Conservation (phyloP, 768 basidiomycete species). For the Mycena crocata region DNA sequence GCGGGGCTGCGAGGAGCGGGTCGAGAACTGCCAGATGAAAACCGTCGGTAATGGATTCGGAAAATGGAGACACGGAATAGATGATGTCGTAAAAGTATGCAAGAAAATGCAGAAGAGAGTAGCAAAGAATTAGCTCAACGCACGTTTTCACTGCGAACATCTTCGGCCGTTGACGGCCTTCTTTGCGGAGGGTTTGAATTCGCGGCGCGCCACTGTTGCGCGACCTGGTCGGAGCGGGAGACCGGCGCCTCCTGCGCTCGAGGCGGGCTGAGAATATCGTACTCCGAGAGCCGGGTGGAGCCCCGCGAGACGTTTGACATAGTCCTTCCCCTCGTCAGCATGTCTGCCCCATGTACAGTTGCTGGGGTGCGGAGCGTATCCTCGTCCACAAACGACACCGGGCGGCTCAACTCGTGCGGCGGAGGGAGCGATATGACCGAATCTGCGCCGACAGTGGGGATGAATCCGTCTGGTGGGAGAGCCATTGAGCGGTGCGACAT, state of each 20-base stretch:
- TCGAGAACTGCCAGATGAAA: constrained; percentile 14
- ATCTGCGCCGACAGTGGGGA: constrained; percentile 54
- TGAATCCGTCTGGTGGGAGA: constrained; percentile 61
- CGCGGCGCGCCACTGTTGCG: constrained; percentile 47
- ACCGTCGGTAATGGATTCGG: neutral
- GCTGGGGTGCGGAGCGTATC: constrained; percentile 20
- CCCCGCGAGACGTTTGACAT: constrained; percentile 43
- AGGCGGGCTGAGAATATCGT: constrained; percentile 51
- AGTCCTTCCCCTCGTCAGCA: constrained; percentile 20
- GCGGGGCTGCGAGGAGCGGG: constrained; percentile 12
- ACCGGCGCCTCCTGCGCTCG: constrained; percentile 19
- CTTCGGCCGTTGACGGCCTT: constrained; percentile 22
- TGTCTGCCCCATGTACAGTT: neutral
- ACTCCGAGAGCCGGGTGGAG: constrained; percentile 52
- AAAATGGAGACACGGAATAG: neutral
- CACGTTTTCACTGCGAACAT: constrained; percentile 20
- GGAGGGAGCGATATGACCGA: constrained; percentile 59
- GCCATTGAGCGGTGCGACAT: constrained; percentile 41
- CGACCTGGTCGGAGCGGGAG: constrained; percentile 43
- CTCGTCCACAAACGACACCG: constrained; percentile 25
- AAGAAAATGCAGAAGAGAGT: neutral
- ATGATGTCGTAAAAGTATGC: too few relatives aligned
- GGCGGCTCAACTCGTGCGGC: constrained; percentile 58
- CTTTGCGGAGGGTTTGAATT: constrained; percentile 40
- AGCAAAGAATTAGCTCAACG: constrained; percentile 14